These are phyloP conservation scores for Ophiocordyceps unilateralis DNA, from an alignment of 2,329 filamentous ascomycete genomes.

Conservation along the genomic window DNA sequence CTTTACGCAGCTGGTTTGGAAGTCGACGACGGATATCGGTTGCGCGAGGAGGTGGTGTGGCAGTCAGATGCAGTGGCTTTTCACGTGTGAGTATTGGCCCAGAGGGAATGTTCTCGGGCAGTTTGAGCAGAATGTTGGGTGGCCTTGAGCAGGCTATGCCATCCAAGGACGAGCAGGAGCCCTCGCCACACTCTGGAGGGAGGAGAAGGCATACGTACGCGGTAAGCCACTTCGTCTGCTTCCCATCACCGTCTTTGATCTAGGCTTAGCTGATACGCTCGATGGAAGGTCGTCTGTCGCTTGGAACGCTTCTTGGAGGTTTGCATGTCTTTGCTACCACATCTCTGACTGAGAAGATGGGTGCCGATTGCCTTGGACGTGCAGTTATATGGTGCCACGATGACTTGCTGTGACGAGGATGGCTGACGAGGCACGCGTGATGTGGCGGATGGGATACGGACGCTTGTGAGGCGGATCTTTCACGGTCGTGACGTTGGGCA, in stretches of 20 bases:
- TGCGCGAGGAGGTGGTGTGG: slow-evolving; percentile 29
- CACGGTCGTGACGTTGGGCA: neutral
- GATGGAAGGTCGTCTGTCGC: too few relatives aligned
- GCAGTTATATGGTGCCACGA: neutral
- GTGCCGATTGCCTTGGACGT: neutral
- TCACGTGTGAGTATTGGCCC: slow-evolving; percentile 56
- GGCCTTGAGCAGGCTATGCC: neutral
- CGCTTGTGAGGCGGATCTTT: neutral
- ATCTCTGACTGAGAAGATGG: neutral
- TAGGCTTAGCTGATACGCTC: too few relatives aligned
- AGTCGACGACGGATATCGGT: slow-evolving; percentile 39
- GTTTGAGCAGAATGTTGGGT: slow-evolving; percentile 22
- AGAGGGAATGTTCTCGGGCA: slow-evolving; percentile 42
- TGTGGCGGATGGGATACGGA: neutral
- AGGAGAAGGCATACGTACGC: too few relatives aligned
- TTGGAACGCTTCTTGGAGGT: neutral
- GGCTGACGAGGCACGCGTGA: neutral
- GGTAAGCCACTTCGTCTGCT: too few relatives aligned
- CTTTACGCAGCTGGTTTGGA: slow-evolving; percentile 62
- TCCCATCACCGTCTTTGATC: too few relatives aligned
- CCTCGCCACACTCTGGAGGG: too few relatives aligned
- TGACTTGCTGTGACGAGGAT: neutral
- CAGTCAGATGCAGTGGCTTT: slow-evolving; percentile 37
- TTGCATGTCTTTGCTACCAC: neutral
- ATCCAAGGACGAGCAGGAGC: neutral